A percentile compares a stretch with the other conserved stretches of the same genome.
These are phyloP conservation scores for Auricularia sp. DNA, from an alignment of 768 basidiomycete species.

Conservation along the genomic window DNA sequence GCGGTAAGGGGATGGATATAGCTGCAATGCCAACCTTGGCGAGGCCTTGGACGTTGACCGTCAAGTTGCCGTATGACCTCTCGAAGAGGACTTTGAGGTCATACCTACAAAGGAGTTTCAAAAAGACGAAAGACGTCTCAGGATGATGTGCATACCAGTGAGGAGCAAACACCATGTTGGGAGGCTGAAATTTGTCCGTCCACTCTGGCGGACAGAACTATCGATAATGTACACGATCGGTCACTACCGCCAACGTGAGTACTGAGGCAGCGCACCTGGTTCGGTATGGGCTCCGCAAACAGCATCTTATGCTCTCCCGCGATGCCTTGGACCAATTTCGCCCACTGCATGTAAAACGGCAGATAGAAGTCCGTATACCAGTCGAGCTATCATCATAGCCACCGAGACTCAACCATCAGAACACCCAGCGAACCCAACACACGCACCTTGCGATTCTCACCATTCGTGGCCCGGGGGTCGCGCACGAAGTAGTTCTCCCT, in stretches of 20 bases:
- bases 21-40: slow-evolving; percentile 49
- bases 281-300: slow-evolving; percentile 84
- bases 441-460: neutral
- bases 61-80: slow-evolving; percentile 77
- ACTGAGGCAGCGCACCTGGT: slow-evolving; percentile 50
- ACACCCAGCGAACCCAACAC: neutral
- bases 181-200: slow-evolving; percentile 52
- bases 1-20: neutral
- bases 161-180: slow-evolving; percentile 60
- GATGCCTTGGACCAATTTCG: slow-evolving; percentile 41
- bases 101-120: slow-evolving; percentile 47
- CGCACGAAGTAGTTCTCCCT: slow-evolving; percentile 72
- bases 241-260: too few species aligned
- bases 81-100: slow-evolving; percentile 82
- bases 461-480: neutral
- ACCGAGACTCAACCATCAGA: neutral
- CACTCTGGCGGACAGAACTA: slow-evolving; percentile 76
- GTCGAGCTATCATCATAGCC: slow-evolving; percentile 42
- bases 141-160: slow-evolving; percentile 45
- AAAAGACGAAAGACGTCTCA: slow-evolving; percentile 18
- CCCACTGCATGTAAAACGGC: slow-evolving; percentile 66
- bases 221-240: too few species aligned
- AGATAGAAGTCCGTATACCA: slow-evolving; percentile 85
- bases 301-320: slow-evolving; percentile 42
- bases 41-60: slow-evolving; percentile 87